Evolutionary conservation across 495 filamentous ascomycete species (phyloP).

Genomic region (Aspergillus ostianus): DNA sequence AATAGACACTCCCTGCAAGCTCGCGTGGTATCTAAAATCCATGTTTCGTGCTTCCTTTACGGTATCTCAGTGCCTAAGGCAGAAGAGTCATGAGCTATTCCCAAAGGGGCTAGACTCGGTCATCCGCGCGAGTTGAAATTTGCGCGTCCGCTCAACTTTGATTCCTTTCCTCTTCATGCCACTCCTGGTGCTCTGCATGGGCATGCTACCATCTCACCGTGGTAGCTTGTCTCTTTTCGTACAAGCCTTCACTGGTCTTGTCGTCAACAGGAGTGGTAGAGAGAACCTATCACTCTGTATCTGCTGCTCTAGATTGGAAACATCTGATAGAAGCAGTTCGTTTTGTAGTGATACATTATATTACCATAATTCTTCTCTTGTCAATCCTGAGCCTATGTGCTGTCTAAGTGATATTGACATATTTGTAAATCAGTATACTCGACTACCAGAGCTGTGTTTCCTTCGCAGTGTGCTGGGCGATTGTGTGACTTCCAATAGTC

Average conservation of each 20-base stretch:
- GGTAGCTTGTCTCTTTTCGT: conserved; percentile 41
- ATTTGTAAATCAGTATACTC: neutral
- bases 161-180: conserved; percentile 38
- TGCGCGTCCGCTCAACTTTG: conserved; percentile 10
- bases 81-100: neutral
- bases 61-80: neutral
- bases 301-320: conserved; percentile 81
- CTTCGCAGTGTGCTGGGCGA: neutral
- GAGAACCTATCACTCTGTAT: conserved; percentile 77
- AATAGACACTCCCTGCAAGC: too few species aligned
- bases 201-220: conserved; percentile 51
- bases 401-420: neutral
- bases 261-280: conserved; percentile 65
- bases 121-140: neutral
- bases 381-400: conserved; percentile 1
- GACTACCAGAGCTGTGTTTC: neutral
- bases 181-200: conserved; percentile 49
- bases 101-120: neutral
- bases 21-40: too few species aligned
- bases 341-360: conserved; percentile 56
- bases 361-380: conserved; percentile 19
- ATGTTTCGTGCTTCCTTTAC: too few species aligned
- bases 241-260: conserved; percentile 72
- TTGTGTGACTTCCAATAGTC: neutral
- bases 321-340: conserved; percentile 82